Base-by-base conservation (phyloP, 148 eudicot genomes). In the Cornus suecica region DNA sequence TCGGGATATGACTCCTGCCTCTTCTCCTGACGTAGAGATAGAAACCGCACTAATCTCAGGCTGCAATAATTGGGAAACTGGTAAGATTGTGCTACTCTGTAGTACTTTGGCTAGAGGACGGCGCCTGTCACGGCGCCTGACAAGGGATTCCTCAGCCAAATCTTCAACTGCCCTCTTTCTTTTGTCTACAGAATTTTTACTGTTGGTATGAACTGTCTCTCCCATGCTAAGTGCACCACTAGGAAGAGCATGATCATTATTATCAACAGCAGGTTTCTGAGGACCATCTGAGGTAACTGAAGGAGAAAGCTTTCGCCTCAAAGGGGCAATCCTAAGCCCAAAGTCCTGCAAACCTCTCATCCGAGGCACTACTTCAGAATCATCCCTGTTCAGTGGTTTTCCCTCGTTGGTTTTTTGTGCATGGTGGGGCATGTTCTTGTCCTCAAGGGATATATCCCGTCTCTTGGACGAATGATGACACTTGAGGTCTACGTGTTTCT, bases 341-440 rank as follows among this genome's bases (percentile, higher is more conserved):
- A 84, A 73, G 75, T 86, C 87, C 66, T 83, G 86, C 82, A 88
- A 84, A 61, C 87, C 88, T 78, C 86, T 87, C 77, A 79, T 71
- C 41, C 82, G 82, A 37, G 85, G 84, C 45, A 68, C 76, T 52
- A 48, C 68, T 69, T 82, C 86, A 72, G 83, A 74, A 68, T 80
- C 85, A 73, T 83, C 86, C 69, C 74, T 77, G 72, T 80, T 78
- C 52, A 69, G 68, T 75, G 73, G 82, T 75, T 37, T 81, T 73
- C 61, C 85, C 76, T 80, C 87, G 71, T 80, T 78, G 56, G 66
- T 74, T 62, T 80, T 79, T 28, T 77, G 80, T 8, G 62, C 78
- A 65, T 64, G 63, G 23, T 71, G 54, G 75, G 79, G 80, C 32
- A 73, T 74, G 54, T 74, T 80, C 76, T 83, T 86, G 61, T 74